phyloP scores from a whole-genome alignment of 208 protist species.

The Leishmania tarentolae region DNA sequence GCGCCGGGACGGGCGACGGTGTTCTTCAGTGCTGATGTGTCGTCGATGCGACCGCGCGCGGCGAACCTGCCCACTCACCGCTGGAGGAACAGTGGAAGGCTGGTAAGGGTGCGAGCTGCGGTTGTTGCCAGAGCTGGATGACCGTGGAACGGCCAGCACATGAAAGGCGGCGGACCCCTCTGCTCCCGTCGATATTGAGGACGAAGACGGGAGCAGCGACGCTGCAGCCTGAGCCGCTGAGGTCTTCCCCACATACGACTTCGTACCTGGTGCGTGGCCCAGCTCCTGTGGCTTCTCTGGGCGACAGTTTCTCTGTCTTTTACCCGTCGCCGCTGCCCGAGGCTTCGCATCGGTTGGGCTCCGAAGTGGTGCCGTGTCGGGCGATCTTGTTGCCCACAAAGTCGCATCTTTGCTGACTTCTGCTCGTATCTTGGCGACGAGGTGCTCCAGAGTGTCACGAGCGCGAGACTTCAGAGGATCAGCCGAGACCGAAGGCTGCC shows the following conservation, averaged over 20 bases:
- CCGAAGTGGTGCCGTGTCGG: not conserved
- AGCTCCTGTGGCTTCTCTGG: not conserved
- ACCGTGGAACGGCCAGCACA: not conserved
- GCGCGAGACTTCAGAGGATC: not conserved
- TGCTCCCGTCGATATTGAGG: not conserved
- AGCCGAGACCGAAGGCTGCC: not conserved
- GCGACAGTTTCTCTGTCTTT: not conserved
- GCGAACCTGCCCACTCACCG: not conserved
- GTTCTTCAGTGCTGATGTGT: not conserved
- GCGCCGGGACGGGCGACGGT: not conserved
- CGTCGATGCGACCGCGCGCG: not conserved
- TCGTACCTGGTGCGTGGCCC: not conserved
- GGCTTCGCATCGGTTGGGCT: not conserved
- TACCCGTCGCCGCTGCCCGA: not conserved
- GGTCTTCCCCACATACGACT: not conserved
- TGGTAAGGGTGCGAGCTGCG: not conserved
- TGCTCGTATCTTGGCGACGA: constrained; percentile 27
- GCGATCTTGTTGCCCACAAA: not conserved
- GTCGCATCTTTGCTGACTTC: constrained; percentile 18
- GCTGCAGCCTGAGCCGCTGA: not conserved
- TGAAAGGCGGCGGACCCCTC: not conserved
- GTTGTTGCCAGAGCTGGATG: not conserved
- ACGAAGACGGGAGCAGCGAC: constrained; percentile 2
- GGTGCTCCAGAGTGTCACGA: constrained; percentile 14
- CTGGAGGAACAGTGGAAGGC: not conserved